Base-by-base conservation (phyloP, 495 filamentous ascomycete genomes). In the Trichoderma erinaceum region DNA sequence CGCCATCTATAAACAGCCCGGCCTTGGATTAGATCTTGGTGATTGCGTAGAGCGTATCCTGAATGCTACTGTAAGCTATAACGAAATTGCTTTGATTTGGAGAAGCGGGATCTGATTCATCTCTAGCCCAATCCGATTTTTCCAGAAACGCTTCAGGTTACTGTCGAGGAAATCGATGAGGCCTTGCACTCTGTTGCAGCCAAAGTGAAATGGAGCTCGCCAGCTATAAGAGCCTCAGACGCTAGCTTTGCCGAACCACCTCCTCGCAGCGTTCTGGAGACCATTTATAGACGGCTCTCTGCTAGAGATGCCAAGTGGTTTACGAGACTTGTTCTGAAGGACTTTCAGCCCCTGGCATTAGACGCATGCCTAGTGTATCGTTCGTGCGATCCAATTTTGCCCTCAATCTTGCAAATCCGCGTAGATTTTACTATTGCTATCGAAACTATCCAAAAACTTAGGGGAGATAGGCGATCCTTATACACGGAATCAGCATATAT, bases 261-360 rank as follows among this genome's bases (percentile, higher is more conserved):
- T 15, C 82, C 77, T 29, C 74, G 81, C 11, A 84, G 77, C 11
- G 70, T 80, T 11, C 72, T 92, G 1, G 79, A 80, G 21, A 73
- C 75, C 35, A 72, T 92, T 0, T 92, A 89, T 75, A 82, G 76
- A 52, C 81, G 85, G 15, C 69, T 92, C 35, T 82, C 83, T 56
- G 86, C 89, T 18, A 81, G 85, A 48, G 90, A 97, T 73, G 90
- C 88, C 0, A 97, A 97, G 78, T 97, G 93, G 93, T 82, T 97
- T 13, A 92, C 90, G 0, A 83, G 93, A 8, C 78, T 95, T 74
- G 84, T 97, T 44, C 76, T 97, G 23, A 95, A 96, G 75, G 85
- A 87, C 66, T 90, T 88, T 70, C 77, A 78, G 21, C 89, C 90
- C 0, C 83, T 94, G 3, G 71, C 84, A 38, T 69, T 87, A 23